phyloP scores from a whole-genome alignment of 1,139 yeast species.

The Blastobotrys proliferans region DNA sequence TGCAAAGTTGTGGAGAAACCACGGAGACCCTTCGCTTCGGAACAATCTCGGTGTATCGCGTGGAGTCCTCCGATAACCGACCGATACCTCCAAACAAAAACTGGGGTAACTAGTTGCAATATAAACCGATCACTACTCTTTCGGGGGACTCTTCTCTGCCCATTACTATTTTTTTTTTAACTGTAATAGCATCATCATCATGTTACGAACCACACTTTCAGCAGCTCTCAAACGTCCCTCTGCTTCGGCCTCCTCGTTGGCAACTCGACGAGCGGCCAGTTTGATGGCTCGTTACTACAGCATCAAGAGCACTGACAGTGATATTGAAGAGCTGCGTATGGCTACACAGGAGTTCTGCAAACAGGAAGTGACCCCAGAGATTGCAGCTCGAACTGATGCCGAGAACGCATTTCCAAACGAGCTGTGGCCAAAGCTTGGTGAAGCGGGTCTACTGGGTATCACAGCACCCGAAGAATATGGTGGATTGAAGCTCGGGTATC shows the following conservation, averaged over 20 bases:
- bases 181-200: background rate
- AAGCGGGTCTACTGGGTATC: constrained; percentile 35
- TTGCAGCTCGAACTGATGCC: constrained; percentile 31
- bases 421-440: constrained; percentile 35
- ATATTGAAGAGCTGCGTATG: constrained; percentile 31
- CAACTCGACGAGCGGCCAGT: too few species aligned
- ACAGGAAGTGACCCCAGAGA: constrained; percentile 29
- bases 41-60: background rate
- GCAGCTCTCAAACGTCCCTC: too few species aligned
- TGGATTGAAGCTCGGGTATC: constrained; percentile 34
- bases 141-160: too few species aligned
- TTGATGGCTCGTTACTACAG: background rate
- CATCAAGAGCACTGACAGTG: constrained; percentile 8
- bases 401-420: constrained; percentile 33
- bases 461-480: constrained; percentile 36
- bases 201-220: background rate
- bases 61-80: background rate
- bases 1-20: too few species aligned
- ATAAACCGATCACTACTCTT: too few species aligned
- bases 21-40: background rate
- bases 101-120: too few species aligned
- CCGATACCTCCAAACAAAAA: too few species aligned
- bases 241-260: too few species aligned
- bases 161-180: too few species aligned
- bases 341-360: constrained; percentile 34